phyloP scores from a whole-genome alignment of 2,329 filamentous ascomycete genomes.

The Ramichloridium luteum region DNA sequence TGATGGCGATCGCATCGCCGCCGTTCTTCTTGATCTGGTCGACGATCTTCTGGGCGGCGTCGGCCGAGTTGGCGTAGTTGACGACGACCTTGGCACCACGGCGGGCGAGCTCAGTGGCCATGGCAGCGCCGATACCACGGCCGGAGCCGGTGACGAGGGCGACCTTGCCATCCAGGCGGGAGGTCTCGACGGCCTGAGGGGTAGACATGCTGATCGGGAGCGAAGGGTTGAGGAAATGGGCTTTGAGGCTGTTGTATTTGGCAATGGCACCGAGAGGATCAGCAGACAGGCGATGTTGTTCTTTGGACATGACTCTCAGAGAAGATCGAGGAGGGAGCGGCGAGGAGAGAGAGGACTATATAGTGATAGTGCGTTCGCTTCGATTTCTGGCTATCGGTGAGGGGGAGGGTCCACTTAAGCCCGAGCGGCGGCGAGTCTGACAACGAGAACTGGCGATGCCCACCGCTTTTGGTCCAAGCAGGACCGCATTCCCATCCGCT shows the following conservation, averaged over 20 bases:
- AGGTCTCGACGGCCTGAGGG: constrained; percentile 30
- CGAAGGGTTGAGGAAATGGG: constrained; percentile 12
- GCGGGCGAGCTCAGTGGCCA: constrained; percentile 52
- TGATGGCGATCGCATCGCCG: constrained; percentile 50
- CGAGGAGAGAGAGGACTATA: no score
- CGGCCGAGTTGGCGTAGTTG: constrained; percentile 54
- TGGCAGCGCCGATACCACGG: constrained; percentile 54
- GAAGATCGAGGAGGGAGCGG: not conserved
- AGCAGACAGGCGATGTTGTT: constrained; percentile 11
- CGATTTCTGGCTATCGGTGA: no score
- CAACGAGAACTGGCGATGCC: no score
- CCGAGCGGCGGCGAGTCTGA: no score
- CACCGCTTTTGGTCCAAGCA: no score
- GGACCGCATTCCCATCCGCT: no score
- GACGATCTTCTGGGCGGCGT: constrained; percentile 54
- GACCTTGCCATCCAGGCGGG: constrained; percentile 43
- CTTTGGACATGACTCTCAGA: constrained; percentile 2
- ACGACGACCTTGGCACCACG: constrained; percentile 55
- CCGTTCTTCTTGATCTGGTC: constrained; percentile 52
- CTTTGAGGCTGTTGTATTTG: constrained; percentile 14
- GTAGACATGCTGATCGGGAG: constrained; percentile 22
- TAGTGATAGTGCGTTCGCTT: no score
- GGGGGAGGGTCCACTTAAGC: no score
- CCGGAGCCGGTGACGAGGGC: constrained; percentile 44
- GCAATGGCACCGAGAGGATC: constrained; percentile 17